phyloP scores from a whole-genome alignment of 1,284 basidiomycete species.

The Phlebopus sp. region DNA sequence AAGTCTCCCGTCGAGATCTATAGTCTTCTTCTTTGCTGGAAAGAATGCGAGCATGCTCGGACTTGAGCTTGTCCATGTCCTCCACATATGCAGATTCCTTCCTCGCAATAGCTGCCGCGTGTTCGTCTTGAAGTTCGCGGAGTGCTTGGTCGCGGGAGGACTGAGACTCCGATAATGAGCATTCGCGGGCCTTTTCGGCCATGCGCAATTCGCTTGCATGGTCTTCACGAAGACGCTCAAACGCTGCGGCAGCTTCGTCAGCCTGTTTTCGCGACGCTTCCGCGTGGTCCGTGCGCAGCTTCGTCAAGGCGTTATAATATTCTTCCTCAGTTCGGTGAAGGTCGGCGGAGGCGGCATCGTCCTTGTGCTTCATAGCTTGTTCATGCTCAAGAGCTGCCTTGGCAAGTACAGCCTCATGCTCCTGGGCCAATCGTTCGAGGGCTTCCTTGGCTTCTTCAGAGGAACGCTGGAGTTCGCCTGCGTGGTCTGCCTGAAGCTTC shows the following conservation, averaged over 20 bases:
- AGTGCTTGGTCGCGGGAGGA: slow-evolving; percentile 60
- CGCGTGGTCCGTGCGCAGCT: slow-evolving; percentile 66
- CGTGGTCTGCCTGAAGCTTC: slow-evolving; percentile 46
- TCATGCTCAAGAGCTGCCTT: slow-evolving; percentile 55
- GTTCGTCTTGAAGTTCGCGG: slow-evolving; percentile 64
- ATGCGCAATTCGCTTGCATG: slow-evolving; percentile 66
- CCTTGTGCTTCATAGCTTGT: slow-evolving; percentile 54
- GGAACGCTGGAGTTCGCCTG: slow-evolving; percentile 45
- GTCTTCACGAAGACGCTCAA: slow-evolving; percentile 69
- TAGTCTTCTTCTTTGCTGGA: slow-evolving; percentile 61
- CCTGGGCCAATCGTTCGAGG: slow-evolving; percentile 45
- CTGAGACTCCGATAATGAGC: slow-evolving; percentile 68
- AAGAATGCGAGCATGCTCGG: slow-evolving; percentile 54
- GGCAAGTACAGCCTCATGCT: slow-evolving; percentile 51
- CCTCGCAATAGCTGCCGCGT: slow-evolving; percentile 57
- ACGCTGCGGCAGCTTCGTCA: slow-evolving; percentile 53
- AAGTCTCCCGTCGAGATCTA: slow-evolving; percentile 38
- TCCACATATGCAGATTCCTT: slow-evolving; percentile 63
- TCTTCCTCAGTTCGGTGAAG: slow-evolving; percentile 73
- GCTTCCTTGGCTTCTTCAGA: slow-evolving; percentile 47
- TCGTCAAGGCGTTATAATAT: slow-evolving; percentile 74
- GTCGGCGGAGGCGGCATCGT: slow-evolving; percentile 50
- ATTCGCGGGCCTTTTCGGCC: slow-evolving; percentile 70
- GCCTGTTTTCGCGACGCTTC: slow-evolving; percentile 58
- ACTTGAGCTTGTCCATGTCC: slow-evolving; percentile 59